A percentile compares a stretch with the other conserved stretches of the same genome.
phyloP scores from a whole-genome alignment of 768 basidiomycete genomes.

The Podaxis sp. region DNA sequence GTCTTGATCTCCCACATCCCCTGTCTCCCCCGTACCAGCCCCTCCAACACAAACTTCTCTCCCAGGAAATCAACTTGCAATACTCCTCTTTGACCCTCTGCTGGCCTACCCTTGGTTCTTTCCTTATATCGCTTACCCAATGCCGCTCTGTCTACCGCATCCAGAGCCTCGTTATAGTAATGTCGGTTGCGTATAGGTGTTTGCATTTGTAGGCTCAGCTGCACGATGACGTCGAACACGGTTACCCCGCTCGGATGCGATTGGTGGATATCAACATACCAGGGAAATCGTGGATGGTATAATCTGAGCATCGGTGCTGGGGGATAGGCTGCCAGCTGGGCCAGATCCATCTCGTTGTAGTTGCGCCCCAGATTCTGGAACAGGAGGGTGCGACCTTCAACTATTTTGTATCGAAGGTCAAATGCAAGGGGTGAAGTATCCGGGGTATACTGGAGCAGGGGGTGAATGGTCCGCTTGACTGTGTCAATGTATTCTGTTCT shows the following conservation, averaged over 20 bases:
- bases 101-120: slow-evolving; percentile 34
- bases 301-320: slow-evolving; percentile 48
- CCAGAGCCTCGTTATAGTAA: slow-evolving; percentile 56
- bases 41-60: slow-evolving; percentile 45
- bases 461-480: slow-evolving; percentile 24
- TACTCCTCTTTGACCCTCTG: slow-evolving; percentile 38
- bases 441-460: slow-evolving; percentile 24
- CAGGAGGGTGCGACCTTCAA: slow-evolving; percentile 25
- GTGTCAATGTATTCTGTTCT: slow-evolving; percentile 24
- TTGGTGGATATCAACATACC: slow-evolving; percentile 59
- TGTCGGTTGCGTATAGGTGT: slow-evolving; percentile 44
- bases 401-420: slow-evolving; percentile 45
- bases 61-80: slow-evolving; percentile 59
- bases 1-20: slow-evolving; percentile 69
- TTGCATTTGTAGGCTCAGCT: slow-evolving; percentile 39
- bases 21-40: slow-evolving; percentile 46
- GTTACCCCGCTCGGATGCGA: slow-evolving; percentile 51
- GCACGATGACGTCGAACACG: slow-evolving; percentile 47
- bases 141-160: slow-evolving; percentile 35
- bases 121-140: slow-evolving; percentile 41
- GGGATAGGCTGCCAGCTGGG: slow-evolving; percentile 50
- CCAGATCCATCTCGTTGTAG: slow-evolving; percentile 45
- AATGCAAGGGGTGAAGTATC: slow-evolving; percentile 34
- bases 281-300: slow-evolving; percentile 54
- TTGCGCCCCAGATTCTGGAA: slow-evolving; percentile 42